Evolutionary conservation across 2,329 filamentous ascomycete genomes (phyloP), one percentile per base, ranked within the genome.

Genomic region (Chrysosphaeria jannelii): DNA sequence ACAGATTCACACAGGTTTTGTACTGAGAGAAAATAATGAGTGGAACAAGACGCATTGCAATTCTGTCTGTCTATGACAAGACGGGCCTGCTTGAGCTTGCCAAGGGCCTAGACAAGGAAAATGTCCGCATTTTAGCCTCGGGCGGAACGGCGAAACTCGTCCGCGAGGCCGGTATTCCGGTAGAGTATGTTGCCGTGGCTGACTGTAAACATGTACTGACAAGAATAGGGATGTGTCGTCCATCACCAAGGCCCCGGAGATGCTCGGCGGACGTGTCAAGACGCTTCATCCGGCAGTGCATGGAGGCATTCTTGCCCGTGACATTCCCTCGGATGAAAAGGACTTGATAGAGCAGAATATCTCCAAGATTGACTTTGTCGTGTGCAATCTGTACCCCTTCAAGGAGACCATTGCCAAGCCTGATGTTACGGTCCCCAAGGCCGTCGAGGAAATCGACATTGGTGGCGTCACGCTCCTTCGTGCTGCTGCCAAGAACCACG

Each of bases 331-430:
- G 9, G 85, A 97, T 47, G 76, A 93, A 50, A 88, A 90, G 48
- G 85, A 97, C 41, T 67, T 97, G 23, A 76, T 75, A 24, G 72
- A 85, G 45, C 76, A 89, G 50, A 85, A 78, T 48, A 90, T 90
- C 44, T 60, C 72, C 51, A 89, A 89, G 51, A 76, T 90, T 29
- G 76, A 89, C 57, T 89, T 69, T 37, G 76, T 90, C 36, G 70
- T 97, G 42, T 93, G 85, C 68, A 97, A 97, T 51, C 60, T 97
- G 26, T 93, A 97, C 48, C 85, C 85, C 8, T 97, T 97, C 65
- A 91, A 91, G 54, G 79, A 93, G 44, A 97, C 85, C 15, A 67
- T 97, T 36, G 71, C 78, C 37, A 89, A 91, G 57, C 66, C 88
- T 52, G 89, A 90, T 39, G 85, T 97, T 38, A 93, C 81, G 30